phyloP scores from a whole-genome alignment of 192 early-diverging fungal species.

The Backusella sp. region DNA sequence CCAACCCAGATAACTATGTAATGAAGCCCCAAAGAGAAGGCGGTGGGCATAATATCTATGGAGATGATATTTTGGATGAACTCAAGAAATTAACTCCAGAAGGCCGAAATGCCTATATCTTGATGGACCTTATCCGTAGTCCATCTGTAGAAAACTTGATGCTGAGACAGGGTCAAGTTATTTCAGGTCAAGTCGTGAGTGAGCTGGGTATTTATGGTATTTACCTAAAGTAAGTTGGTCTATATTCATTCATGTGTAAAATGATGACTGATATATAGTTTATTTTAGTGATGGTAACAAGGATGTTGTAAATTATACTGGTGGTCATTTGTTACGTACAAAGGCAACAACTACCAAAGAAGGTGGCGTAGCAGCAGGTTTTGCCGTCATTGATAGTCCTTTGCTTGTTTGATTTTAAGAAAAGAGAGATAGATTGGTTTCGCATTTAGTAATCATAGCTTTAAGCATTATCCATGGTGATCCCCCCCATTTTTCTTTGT shows the following conservation, averaged over 20 bases:
- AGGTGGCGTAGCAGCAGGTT: slow-evolving; percentile 96
- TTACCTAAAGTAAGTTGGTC: slow-evolving; percentile 68
- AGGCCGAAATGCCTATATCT: slow-evolving; percentile 83
- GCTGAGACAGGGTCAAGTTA: slow-evolving; percentile 72
- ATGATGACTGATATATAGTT: not conserved
- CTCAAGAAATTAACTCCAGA: slow-evolving; percentile 54
- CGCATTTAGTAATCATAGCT: not conserved
- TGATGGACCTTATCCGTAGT: slow-evolving; percentile 93
- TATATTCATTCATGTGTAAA: not conserved
- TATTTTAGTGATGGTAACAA: slow-evolving; percentile 53
- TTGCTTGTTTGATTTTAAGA: slow-evolving; percentile 44
- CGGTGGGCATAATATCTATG: slow-evolving; percentile 95
- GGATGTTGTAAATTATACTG: slow-evolving; percentile 69
- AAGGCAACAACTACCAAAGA: slow-evolving; percentile 84
- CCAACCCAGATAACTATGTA: slow-evolving; percentile 69
- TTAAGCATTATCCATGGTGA: not conserved
- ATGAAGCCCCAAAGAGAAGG: slow-evolving; percentile 98
- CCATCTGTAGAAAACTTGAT: slow-evolving; percentile 73
- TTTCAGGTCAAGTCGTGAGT: slow-evolving; percentile 76
- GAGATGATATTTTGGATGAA: slow-evolving; percentile 67
- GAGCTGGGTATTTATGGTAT: slow-evolving; percentile 95
- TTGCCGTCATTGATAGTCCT: slow-evolving; percentile 88
- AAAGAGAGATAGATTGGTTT: not conserved
- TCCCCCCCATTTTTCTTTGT: not conserved
- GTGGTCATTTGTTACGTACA: slow-evolving; percentile 91